Conservation (phyloP, 2,329 filamentous ascomycete genomes). For the Colletotrichum truncatum region DNA sequence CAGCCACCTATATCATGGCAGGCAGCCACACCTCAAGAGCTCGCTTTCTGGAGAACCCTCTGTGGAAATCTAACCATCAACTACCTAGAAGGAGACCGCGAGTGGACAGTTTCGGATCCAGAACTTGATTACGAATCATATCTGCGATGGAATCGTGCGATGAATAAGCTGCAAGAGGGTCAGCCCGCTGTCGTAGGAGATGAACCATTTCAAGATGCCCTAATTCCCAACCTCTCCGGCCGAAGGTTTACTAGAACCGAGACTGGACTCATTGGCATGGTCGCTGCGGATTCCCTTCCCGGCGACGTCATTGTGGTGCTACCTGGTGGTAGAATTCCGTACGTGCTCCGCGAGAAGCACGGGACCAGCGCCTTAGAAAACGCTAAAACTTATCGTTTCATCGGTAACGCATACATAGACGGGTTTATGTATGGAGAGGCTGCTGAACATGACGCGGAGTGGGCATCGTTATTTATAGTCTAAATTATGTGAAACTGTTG, state of each 20-base stretch:
- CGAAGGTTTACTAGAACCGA: background rate
- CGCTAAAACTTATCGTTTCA: background rate
- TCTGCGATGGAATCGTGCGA: background rate
- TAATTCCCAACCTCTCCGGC: background rate
- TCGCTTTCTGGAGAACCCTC: background rate
- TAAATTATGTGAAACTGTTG: too few species aligned
- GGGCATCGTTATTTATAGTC: too few species aligned
- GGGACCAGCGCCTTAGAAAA: background rate
- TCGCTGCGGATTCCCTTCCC: background rate
- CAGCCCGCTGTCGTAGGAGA: background rate
- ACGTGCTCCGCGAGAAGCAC: background rate
- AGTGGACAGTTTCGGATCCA: background rate
- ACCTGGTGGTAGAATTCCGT: background rate
- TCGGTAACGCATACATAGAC: background rate
- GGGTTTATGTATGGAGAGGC: background rate
- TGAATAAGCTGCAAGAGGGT: background rate
- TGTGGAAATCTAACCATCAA: background rate
- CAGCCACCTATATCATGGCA: background rate
- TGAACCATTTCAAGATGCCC: background rate
- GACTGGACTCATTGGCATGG: background rate
- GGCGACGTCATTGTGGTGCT: background rate
- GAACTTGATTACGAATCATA: background rate
- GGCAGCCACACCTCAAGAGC: background rate
- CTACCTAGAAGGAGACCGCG: background rate
- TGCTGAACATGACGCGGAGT: rapidly evolving